phyloP scores from a whole-genome alignment of 805 yeast species.

The Saccharomycopsis sp. region DNA sequence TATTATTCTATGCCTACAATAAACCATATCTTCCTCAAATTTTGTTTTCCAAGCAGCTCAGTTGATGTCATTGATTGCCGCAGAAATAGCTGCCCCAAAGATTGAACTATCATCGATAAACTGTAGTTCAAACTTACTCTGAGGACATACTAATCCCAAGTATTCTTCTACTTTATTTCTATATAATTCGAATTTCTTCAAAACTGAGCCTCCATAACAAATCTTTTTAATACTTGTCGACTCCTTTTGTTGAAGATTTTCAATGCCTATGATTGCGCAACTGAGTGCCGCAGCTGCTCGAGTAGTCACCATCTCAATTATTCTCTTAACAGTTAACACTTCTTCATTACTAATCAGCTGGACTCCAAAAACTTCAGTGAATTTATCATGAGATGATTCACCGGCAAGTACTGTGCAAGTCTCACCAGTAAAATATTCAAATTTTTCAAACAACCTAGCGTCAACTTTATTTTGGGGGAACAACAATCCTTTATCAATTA shows the following conservation, averaged over 20 bases:
- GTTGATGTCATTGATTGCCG: conserved; percentile 8
- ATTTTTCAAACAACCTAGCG: background rate
- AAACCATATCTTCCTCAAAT: no score
- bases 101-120: conserved; percentile 14
- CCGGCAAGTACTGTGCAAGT: conserved; percentile 1
- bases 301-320: conserved; percentile 7
- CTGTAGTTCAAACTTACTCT: background rate
- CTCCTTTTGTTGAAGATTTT: background rate
- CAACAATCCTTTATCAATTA: background rate
- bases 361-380: background rate
- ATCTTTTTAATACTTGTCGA: background rate
- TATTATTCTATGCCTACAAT: no score
- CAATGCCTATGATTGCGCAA: conserved; percentile 8
- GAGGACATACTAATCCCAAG: conserved; percentile 2
- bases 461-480: background rate
- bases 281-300: conserved; percentile 16
- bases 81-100: conserved; percentile 18
- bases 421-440: conserved; percentile 16
- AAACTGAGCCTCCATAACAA: conserved; percentile 18
- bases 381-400: background rate
- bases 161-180: conserved; percentile 4
- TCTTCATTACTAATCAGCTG: background rate
- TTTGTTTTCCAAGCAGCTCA: no score
- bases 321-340: background rate
- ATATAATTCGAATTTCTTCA: conserved; percentile 14